Base-by-base conservation (phyloP, 2,329 filamentous ascomycete species). In the Ophiostoma populinum region DNA sequence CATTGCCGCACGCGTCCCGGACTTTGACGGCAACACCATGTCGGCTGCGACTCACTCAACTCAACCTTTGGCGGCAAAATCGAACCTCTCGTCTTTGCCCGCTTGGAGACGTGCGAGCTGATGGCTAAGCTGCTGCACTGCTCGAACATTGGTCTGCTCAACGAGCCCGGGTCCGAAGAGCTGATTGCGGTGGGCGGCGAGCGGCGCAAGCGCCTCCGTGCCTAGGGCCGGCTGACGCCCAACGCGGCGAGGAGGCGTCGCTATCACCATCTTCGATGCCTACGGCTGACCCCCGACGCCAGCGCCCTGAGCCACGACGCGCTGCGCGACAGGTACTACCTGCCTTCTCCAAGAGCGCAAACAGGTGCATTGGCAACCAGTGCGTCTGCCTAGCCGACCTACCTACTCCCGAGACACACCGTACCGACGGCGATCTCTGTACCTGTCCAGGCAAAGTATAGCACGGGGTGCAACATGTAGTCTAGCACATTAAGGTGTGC, bases 101-200 rank as follows among this genome's bases (percentile, higher is more conserved):
- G 90, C 15, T 98, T 98, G 63, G 98, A 98, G 63, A 95, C 90
- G 0, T 98, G 90, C 55, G 90, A 98, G 56, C 65, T 98, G 40
- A 95, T 98, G 90, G 90, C 90, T 1, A 90, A 98, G 55, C 63
- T 98, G 29, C 60, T 98, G 25, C 90, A 98, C 55, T 98, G 90
- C 57, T 95, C 87, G 54, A 98, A 98, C 52, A 98, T 98, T 90
- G 86, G 81, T 6, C 62, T 98, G 24, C 61, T 98, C 44, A 98
- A 98, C 51, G 86, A 95, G 52, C 63, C 73, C 8, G 90, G 87
- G 20, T 87, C 85, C 9, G 86, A 98, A 51, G 76, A 83, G 44
- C 73, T 93, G 43, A 83, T 95, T 40, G 73, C 68, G 41, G 65
- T 72, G 27, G 70, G 90, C 40, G 86, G 98, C 49, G 58, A 65